These are phyloP conservation scores for Pseudocercospora ulei DNA, from an alignment of 2,329 filamentous ascomycete genomes.

Conservation along the genomic window DNA sequence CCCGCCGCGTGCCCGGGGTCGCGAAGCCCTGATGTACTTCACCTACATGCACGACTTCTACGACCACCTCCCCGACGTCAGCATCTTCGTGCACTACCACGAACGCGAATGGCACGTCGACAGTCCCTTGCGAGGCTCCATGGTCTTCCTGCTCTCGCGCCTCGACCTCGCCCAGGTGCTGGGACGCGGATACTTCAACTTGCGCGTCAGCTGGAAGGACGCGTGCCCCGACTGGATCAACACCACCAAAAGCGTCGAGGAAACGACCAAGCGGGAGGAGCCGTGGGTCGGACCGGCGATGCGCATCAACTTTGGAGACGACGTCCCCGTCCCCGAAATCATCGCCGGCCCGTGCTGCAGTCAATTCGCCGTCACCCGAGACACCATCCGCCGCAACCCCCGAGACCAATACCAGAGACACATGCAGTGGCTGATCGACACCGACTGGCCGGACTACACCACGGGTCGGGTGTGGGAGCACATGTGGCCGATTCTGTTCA, in stretches of 20 bases:
- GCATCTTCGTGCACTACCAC: conserved; percentile 20
- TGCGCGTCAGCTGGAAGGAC: conserved; percentile 21
- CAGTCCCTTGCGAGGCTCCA: conserved; percentile 13
- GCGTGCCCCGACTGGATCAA: conserved; percentile 22
- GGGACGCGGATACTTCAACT: conserved; percentile 20
- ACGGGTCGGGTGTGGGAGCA: conserved; percentile 23
- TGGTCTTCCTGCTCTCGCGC: conserved; percentile 17
- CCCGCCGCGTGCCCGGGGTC: conserved; percentile 17
- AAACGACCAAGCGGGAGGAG: conserved; percentile 20
- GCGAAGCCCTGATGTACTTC: conserved; percentile 24
- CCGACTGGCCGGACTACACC: conserved; percentile 16
- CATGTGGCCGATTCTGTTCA: conserved; percentile 23
- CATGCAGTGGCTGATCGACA: conserved; percentile 14
- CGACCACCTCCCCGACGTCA: conserved; percentile 19
- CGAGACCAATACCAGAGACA: conserved; percentile 17
- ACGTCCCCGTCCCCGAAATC: conserved; percentile 15
- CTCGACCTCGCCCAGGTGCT: conserved; percentile 21
- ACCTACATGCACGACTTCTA: conserved; percentile 23
- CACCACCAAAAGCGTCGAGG: conserved; percentile 16
- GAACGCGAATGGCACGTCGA: conserved; percentile 23
- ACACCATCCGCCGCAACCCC: conserved; percentile 13
- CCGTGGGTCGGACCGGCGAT: conserved; percentile 19
- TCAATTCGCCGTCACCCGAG: conserved; percentile 21
- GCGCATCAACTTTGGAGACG: conserved; percentile 18
- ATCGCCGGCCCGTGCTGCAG: conserved; percentile 23